phyloP scores from a whole-genome alignment of 495 filamentous ascomycete species.

The Lasiosphaeriaceae sp. region DNA sequence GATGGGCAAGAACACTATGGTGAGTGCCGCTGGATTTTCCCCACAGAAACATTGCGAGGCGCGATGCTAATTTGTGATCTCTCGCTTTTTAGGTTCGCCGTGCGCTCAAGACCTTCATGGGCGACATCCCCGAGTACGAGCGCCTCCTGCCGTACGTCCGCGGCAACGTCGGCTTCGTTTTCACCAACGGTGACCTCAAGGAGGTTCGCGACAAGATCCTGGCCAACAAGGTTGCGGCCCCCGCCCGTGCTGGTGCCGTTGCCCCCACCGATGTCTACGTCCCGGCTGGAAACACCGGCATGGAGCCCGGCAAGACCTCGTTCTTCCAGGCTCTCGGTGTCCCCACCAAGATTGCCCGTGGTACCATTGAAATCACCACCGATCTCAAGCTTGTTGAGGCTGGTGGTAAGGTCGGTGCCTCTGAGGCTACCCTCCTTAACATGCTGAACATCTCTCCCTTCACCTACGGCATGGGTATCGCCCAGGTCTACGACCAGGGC shows the following conservation, averaged over 20 bases:
- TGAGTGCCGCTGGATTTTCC: slow-evolving; percentile 43
- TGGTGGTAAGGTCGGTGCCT: slow-evolving; percentile 90
- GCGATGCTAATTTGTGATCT: background rate
- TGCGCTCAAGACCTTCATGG: slow-evolving; percentile 91
- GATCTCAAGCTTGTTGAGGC: slow-evolving; percentile 97
- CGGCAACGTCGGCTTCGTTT: slow-evolving; percentile 99
- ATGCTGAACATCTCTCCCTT: slow-evolving; percentile 99
- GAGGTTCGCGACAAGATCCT: slow-evolving; percentile 88
- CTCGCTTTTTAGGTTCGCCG: slow-evolving; percentile 67
- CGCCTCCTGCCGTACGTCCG: slow-evolving; percentile 91
- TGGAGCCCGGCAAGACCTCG: slow-evolving; percentile 99
- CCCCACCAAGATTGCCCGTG: slow-evolving; percentile 99
- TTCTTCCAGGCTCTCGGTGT: slow-evolving; percentile 99
- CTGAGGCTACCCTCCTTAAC: slow-evolving; percentile 97
- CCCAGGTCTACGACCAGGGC: slow-evolving; percentile 93
- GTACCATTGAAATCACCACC: slow-evolving; percentile 99
- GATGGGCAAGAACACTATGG: slow-evolving; percentile 99
- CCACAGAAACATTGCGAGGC: too few species aligned
- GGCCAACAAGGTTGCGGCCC: slow-evolving; percentile 93
- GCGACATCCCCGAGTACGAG: slow-evolving; percentile 93
- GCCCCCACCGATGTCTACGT: slow-evolving; percentile 88
- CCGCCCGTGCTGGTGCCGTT: slow-evolving; percentile 92
- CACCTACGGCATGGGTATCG: slow-evolving; percentile 97
- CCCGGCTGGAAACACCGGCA: slow-evolving; percentile 97
- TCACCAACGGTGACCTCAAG: slow-evolving; percentile 97